A percentile compares a stretch with the other conserved stretches of the same genome.
These are phyloP conservation scores for Calocybe cyanea DNA, from an alignment of 768 basidiomycete genomes.

Conservation along the genomic window DNA sequence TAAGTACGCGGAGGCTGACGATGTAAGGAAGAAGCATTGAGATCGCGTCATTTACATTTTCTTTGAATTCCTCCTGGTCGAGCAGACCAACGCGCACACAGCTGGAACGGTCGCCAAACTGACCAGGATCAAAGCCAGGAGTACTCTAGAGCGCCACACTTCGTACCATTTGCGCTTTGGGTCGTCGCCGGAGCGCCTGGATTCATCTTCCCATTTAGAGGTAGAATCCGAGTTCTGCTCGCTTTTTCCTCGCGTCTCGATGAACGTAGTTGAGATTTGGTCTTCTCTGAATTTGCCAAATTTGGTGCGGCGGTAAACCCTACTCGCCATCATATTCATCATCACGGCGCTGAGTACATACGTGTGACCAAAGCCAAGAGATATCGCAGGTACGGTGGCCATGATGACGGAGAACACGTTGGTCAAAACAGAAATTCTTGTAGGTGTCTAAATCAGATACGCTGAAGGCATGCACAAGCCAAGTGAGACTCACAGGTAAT, in stretches of 20 bases:
- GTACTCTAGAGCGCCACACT: no score
- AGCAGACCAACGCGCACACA: no score
- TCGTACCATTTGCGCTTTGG: no score
- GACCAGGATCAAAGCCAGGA: no score
- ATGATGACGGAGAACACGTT: constrained; percentile 6
- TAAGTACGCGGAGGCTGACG: no score
- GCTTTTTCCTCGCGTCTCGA: not conserved
- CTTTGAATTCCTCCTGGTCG: no score
- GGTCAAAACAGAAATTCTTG: constrained; percentile 9
- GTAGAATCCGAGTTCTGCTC: no score
- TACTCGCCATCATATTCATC: constrained; percentile 15
- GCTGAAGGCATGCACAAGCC: not conserved
- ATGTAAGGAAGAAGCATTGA: no score
- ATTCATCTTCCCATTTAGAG: no score
- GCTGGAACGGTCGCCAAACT: no score
- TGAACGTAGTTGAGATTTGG: constrained; percentile 4
- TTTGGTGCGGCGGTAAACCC: constrained; percentile 14
- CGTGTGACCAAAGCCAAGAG: constrained; percentile 8
- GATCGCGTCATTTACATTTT: no score
- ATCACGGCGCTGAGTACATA: constrained; percentile 5
- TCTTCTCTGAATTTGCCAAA: constrained; percentile 10
- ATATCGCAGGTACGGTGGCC: not conserved
- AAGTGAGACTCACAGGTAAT: constrained; percentile 25
- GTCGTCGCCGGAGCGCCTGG: no score
- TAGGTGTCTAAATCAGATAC: not conserved